Percentiles rank a stretch among this genome's conserved stretches.
These are phyloP conservation scores for Tritrichomonas foetus DNA, from an alignment of 208 protist species.

Conservation along the genomic window DNA sequence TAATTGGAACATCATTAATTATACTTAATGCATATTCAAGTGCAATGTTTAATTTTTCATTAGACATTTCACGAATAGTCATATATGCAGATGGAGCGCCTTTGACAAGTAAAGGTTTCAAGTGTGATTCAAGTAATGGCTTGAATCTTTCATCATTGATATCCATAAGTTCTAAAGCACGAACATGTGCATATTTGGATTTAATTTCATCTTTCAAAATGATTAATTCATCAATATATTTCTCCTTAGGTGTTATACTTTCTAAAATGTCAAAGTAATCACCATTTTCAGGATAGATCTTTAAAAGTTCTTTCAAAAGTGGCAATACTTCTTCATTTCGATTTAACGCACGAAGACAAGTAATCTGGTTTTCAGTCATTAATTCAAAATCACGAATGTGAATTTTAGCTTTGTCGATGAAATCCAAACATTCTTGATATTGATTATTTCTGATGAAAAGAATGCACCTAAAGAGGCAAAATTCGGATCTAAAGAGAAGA, in stretches of 20 bases:
- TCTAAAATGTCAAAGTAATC: constrained; percentile 34
- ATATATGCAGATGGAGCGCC: neutral
- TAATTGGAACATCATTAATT: neutral
- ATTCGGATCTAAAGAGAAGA: neutral
- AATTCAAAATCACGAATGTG: neutral
- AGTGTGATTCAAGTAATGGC: neutral
- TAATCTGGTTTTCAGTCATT: neutral
- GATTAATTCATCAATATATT: neutral
- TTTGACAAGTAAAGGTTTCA: neutral
- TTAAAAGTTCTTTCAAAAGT: neutral
- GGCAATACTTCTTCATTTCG: neutral
- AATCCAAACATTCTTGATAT: neutral
- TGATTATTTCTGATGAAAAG: neutral
- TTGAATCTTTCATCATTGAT: neutral
- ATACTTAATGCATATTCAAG: neutral
- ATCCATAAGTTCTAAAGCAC: neutral
- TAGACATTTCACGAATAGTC: neutral
- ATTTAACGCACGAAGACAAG: neutral
- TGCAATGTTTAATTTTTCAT: neutral
- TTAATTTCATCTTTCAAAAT: neutral
- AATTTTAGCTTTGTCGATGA: neutral
- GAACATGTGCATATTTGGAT: neutral
- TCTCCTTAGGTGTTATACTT: neutral
- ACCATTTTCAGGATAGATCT: constrained; percentile 15
- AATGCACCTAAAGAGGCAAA: neutral